Evolutionary conservation across 768 basidiomycete species (phyloP).

Genomic region (Serendipita vermifera): DNA sequence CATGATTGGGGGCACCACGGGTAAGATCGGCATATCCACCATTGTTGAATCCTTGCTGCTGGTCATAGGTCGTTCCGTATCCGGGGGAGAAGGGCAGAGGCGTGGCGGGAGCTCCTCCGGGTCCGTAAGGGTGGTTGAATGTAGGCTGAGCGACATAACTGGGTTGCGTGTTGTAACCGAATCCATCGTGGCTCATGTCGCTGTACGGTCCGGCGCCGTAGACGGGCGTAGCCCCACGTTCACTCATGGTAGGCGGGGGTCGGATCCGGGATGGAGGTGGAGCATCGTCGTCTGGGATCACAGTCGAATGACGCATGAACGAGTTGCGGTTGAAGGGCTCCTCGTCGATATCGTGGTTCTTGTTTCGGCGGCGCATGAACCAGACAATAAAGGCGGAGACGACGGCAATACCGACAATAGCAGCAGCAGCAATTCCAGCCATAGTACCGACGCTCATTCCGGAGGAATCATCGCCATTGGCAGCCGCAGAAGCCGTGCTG

Average conservation of each 20-base stretch:
- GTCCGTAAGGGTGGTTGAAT: slow-evolving; percentile 27
- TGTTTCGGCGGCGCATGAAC: slow-evolving; percentile 26
- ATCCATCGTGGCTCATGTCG: slow-evolving; percentile 21
- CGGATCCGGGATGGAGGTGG: slow-evolving; percentile 9
- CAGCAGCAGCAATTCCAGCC: slow-evolving; percentile 26
- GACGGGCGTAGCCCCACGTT: slow-evolving; percentile 27
- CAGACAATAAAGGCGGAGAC: slow-evolving; percentile 24
- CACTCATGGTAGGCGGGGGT: slow-evolving; percentile 50
- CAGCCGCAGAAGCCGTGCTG: slow-evolving; percentile 2
- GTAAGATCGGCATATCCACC: not conserved
- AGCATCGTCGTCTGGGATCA: slow-evolving; percentile 37
- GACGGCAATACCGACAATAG: slow-evolving; percentile 24
- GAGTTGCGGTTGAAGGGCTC: slow-evolving; percentile 38
- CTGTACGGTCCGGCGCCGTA: slow-evolving; percentile 15
- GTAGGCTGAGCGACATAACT: slow-evolving; percentile 21
- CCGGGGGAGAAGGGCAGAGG: slow-evolving; percentile 17
- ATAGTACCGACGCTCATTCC: slow-evolving; percentile 21
- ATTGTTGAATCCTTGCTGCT: slow-evolving; percentile 13
- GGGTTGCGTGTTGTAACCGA: slow-evolving; percentile 28
- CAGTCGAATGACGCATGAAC: slow-evolving; percentile 53
- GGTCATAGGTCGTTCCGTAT: slow-evolving; percentile 22
- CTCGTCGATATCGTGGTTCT: slow-evolving; percentile 26
- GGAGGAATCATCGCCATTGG: not conserved
- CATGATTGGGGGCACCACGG: not conserved
- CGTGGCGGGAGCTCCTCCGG: slow-evolving; percentile 29